Percentiles rank a stretch among this genome's conserved stretches.
Evolutionary conservation across 2,329 filamentous ascomycete genomes (phyloP).

Genomic region (Elsinoe ampelina): DNA sequence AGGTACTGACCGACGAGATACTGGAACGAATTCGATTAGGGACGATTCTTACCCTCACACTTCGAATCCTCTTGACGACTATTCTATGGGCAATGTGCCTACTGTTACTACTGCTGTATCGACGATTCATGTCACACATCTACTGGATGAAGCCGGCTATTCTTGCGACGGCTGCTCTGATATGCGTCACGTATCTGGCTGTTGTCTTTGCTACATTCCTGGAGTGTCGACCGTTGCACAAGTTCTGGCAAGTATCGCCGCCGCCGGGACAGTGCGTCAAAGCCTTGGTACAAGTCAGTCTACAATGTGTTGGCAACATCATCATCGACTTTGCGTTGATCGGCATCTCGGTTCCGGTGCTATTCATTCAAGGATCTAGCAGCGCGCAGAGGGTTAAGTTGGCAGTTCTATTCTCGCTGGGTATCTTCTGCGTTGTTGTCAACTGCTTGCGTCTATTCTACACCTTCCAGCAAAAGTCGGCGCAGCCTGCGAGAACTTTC

Average conservation of each 20-base stretch:
- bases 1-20: not conserved
- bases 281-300: slow-evolving; percentile 28
- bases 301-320: slow-evolving; percentile 29
- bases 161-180: slow-evolving; percentile 19
- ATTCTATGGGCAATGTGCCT: slow-evolving; percentile 5
- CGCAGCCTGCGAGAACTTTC: slow-evolving; percentile 18
- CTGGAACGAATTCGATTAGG: not conserved
- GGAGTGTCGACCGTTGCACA: slow-evolving; percentile 30
- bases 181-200: slow-evolving; percentile 25
- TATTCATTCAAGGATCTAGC: slow-evolving; percentile 13
- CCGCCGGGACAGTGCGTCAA: slow-evolving; percentile 22
- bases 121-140: slow-evolving; percentile 7
- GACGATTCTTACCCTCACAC: not conserved
- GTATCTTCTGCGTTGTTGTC: slow-evolving; percentile 17
- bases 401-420: slow-evolving; percentile 16
- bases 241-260: slow-evolving; percentile 22
- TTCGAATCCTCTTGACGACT: slow-evolving; percentile 8
- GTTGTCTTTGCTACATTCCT: slow-evolving; percentile 29
- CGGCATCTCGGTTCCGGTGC: slow-evolving; percentile 19
- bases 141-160: slow-evolving; percentile 12
- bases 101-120: slow-evolving; percentile 5
- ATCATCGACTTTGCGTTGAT: slow-evolving; percentile 23
- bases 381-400: slow-evolving; percentile 6
- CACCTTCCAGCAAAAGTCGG: slow-evolving; percentile 15
- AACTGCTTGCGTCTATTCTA: slow-evolving; percentile 16